Base-by-base conservation (phyloP, 2,329 filamentous ascomycete species). In the Aspergillus floridensis region DNA sequence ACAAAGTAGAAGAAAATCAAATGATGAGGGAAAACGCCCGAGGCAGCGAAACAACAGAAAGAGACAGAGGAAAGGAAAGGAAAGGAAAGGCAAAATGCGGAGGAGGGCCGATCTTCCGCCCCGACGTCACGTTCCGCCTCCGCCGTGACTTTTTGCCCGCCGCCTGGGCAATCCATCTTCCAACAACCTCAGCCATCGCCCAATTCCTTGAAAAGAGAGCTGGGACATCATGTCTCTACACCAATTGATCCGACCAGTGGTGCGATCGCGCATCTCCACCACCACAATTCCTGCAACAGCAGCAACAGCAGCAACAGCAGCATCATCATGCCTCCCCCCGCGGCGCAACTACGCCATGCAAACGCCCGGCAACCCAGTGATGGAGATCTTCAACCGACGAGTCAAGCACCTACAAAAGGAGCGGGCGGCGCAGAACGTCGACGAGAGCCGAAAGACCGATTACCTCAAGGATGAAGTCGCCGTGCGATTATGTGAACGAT, bases 391-490 rank as follows among this genome's bases (percentile, higher is more conserved):
- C 85, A 96, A 96, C 77, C 86, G 88, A 62, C 85, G 85, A 66
- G 86, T 88, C 22, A 99, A 99, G 82, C 93, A 90, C 82, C 79
- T 95, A 52, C 95, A 99, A 74, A 96, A 92, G 75, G 92, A 98
- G 75, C 86, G 93, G 62, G 90, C 92, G 1, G 93, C 91, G 0
- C 73, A 81, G 49, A 81, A 93, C 71, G 79, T 84, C 10, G 85
- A 91, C 64, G 77, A 83, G 63, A 92, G 92, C 72, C 85, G 93
- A 16, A 85, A 90, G 69, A 89, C 92, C 24, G 95, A 98, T 78
- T 98, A 98, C 72, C 80, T 99, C 58, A 92, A 93, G 73, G 92
- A 98, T 72, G 93, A 98, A 74, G 89, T 97, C 4, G 95, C 95
- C 53, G 81, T 83, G 49, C 86, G 95, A 53, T 80, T 99, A 26